phyloP scores from a whole-genome alignment of 1,284 basidiomycete genomes.

The Malassezia globosa region DNA sequence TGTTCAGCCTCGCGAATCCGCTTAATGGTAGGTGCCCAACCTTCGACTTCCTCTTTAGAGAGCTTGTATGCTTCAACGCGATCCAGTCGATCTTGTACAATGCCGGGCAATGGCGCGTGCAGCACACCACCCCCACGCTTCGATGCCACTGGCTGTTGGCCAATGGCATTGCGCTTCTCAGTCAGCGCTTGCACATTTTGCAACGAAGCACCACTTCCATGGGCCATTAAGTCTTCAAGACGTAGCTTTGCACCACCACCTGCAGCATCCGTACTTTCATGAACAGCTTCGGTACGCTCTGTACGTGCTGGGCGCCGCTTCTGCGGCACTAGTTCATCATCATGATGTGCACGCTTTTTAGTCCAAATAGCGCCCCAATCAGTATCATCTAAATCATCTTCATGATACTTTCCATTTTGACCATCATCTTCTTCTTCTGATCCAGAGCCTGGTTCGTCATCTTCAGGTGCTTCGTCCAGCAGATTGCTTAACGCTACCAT shows the following conservation, averaged over 20 bases:
- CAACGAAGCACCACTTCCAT: conserved; percentile 46
- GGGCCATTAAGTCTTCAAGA: conserved; percentile 65
- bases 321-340: conserved; percentile 7
- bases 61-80: conserved; percentile 86
- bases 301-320: conserved; percentile 55
- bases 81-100: conserved; percentile 77
- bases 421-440: conserved; percentile 16
- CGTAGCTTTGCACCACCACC: conserved; percentile 18
- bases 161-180: conserved; percentile 1
- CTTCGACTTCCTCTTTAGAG: conserved; percentile 80
- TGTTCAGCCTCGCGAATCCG: conserved; percentile 62
- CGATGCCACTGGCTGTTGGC: conserved; percentile 53
- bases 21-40: conserved; percentile 76
- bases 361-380: conserved; percentile 8
- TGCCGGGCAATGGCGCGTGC: conserved; percentile 71
- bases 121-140: conserved; percentile 56
- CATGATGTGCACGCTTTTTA: background rate
- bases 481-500: conserved; percentile 38
- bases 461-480: conserved; percentile 30
- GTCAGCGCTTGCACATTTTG: conserved; percentile 24
- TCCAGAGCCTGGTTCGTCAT: conserved; percentile 17
- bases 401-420: no score
- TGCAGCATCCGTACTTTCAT: conserved; percentile 53
- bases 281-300: conserved; percentile 63
- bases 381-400: conserved; percentile 23